Conservation (phyloP, 768 basidiomycete species). For the Boletus patriciae region DNA sequence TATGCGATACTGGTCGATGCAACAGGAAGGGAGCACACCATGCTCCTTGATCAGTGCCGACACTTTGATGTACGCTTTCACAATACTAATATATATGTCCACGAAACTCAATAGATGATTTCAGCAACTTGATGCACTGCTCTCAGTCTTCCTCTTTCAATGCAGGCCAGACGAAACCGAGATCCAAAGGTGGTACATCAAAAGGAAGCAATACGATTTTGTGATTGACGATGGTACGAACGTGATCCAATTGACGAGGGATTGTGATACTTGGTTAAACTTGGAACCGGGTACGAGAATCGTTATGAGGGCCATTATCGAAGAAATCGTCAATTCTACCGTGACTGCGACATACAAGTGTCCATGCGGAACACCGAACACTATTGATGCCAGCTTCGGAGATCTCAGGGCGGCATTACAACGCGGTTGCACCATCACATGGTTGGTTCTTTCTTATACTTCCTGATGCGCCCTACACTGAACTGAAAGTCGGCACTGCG, state of each 20-base stretch:
- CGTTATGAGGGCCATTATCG: background rate
- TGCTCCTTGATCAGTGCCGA: too few species aligned
- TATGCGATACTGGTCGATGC: too few species aligned
- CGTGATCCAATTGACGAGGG: background rate
- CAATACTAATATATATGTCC: too few species aligned
- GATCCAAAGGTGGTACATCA: slow-evolving; percentile 2
- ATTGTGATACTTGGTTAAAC: background rate
- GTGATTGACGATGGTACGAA: background rate
- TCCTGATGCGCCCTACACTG: too few species aligned
- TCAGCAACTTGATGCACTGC: slow-evolving; percentile 2
- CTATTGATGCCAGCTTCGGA: background rate
- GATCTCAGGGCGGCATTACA: background rate
- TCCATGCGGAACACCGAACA: background rate
- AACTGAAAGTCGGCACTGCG: too few species aligned
- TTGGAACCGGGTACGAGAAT: background rate
- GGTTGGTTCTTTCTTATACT: too few species aligned
- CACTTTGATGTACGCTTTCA: too few species aligned
- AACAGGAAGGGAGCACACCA: too few species aligned
- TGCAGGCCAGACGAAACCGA: background rate
- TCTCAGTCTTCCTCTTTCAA: background rate
- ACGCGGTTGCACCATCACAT: too few species aligned
- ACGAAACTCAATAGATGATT: background rate
- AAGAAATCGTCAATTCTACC: background rate
- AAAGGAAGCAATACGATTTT: slow-evolving; percentile 1
- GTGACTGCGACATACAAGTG: background rate